Evolutionary conservation across 805 yeast species (phyloP).

Genomic region (Ogataea wickerhamii): DNA sequence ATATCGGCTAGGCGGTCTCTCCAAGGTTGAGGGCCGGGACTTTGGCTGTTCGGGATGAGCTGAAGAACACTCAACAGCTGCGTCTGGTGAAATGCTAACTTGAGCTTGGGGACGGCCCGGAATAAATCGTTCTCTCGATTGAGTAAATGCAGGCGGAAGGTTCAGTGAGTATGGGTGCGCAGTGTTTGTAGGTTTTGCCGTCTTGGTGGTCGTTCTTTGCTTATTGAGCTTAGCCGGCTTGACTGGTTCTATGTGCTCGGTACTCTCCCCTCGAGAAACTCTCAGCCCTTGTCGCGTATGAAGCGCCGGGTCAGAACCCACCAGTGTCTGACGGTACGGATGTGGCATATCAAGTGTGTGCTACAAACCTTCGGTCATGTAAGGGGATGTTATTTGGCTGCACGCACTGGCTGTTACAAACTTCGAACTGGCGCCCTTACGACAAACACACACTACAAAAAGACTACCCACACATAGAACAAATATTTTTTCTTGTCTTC

Average conservation of each 20-base stretch:
- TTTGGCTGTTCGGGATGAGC: too few species aligned
- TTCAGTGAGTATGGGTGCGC: constrained; percentile 8
- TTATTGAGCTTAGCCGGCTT: neutral
- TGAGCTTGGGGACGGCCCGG: too few species aligned
- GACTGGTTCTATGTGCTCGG: neutral
- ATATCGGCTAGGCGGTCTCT: too few species aligned
- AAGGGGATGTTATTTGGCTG: neutral
- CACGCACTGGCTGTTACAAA: too few species aligned
- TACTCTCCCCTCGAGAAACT: neutral
- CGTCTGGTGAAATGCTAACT: too few species aligned
- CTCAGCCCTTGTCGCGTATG: neutral
- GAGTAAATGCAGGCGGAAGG: constrained; percentile 5
- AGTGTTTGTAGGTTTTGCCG: neutral
- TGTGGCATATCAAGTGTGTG: neutral
- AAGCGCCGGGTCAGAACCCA: neutral
- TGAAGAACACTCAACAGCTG: too few species aligned
- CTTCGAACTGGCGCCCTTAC: too few species aligned
- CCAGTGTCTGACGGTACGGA: neutral
- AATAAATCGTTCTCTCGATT: constrained; percentile 5
- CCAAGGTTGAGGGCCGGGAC: too few species aligned
- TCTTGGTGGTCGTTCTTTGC: neutral
- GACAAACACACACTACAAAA: too few species aligned
- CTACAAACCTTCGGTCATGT: constrained; percentile 1
- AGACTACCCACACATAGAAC: too few species aligned
- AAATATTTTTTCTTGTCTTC: too few species aligned